Evolutionary conservation across 352 stramenopile species (phyloP), one percentile per base, ranked within the genome.

Genomic region (Pythium plurisporium): DNA sequence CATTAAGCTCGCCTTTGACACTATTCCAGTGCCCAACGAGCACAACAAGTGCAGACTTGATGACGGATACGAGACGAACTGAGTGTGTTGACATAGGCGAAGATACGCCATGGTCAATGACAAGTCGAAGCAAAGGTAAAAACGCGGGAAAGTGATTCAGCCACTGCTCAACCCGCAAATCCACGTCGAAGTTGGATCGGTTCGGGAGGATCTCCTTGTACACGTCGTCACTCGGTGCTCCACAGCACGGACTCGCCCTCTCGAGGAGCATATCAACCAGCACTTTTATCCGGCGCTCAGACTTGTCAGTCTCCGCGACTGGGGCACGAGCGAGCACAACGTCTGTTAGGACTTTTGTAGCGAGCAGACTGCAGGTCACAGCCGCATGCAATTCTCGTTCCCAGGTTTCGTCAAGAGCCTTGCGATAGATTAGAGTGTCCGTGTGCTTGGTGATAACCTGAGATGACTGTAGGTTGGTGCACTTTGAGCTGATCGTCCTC

Each of bases 141-240:
- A 91, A 89, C 2, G 73, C 72, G 6, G 84, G 84, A 50, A 87
- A 94, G 54, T 91, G 84, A 51, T 90, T 84, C 27, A 94, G 49
- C 82, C 82, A 94, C 59, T 94, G 84, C 63, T 94, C 84, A 6
- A 91, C 74, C 8, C 84, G 77, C 22, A 92, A 44, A 34, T 94
- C 84, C 55, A 92, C 67, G 45, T 94, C 81, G 34, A 87, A 89
- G 48, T 75, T 91, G 6, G 84, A 92, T 10, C 84, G 82, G 58
- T 94, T 90, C 5, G 84, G 84, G 34, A 94, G 58, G 23, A 78
- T 69, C 31, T 94, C 84, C 70, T 92, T 90, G 76, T 94, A 94
- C 9, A 77, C 57, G 4, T 94, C 84, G 56, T 92, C 84, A 54
- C 64, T 87, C 9, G 76, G 80, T 25, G 90, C 74, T 5, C 80